Base-by-base conservation (phyloP, 2,329 filamentous ascomycete genomes). In the Botrytis hyacinthi region DNA sequence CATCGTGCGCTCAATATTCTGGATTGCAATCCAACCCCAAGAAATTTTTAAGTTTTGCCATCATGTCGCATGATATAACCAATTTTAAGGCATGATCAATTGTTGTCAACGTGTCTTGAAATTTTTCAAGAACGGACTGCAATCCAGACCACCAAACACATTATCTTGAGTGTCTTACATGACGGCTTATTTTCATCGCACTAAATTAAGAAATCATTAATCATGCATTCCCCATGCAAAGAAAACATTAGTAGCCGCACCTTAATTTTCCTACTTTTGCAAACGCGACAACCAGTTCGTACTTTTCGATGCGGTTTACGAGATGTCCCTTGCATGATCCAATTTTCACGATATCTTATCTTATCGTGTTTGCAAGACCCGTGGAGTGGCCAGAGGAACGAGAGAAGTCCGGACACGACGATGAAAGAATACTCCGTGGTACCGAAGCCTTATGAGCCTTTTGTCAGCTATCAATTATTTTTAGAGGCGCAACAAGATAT, bases 181-280 rank as follows among this genome's bases (percentile, higher is more conserved):
- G 80, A 78, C 37, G 83, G 83, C 51, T 80, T 79, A 44, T 80
- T 78, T 72, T 84, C 83, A 73, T 84, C 83, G 74, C 83, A 84
- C 83, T 84, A 69, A 51, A 73, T 10, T 18, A n/a, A n/a, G 37
- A 26, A 8, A 37, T 69, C 26, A 70, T 48, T n/a, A 46, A 35
- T 16, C 18, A 61, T 20, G 29, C 65, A 46, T 48, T 22, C 16
- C 18, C 22, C 42, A 35, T 18, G 35, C 22, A 5, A n/a, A 54
- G 29, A 44, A 29, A 70, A 37, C 26, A 22, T 32, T 3, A 62
- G 62, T n/a, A 51, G 29, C 22, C 37, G 73, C 70, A 83, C 83
- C 81, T 84, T 84, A 67, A 84, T 83, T 77, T 84, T 84, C 46
- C 83, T 80, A 14, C 77, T 72, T 73, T 84, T 84, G 74, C 83